Percentiles rank a stretch among this genome's conserved stretches.
Conservation (phyloP, 331 rosid species). For the Rosa hybrid region DNA sequence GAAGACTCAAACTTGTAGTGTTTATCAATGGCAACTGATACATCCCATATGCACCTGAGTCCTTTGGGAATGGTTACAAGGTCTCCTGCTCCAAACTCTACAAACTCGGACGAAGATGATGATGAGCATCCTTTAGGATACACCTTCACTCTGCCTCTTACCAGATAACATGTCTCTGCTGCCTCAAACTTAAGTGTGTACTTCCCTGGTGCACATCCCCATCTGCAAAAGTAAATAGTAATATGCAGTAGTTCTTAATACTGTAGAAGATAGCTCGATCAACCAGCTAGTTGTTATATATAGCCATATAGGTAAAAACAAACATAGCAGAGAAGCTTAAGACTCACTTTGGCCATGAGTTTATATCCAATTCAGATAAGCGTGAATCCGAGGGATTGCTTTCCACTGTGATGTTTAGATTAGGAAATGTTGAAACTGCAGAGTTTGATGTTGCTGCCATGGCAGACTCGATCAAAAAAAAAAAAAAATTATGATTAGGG, state of each 20-base stretch:
- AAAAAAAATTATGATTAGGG: background rate
- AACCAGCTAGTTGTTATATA: background rate
- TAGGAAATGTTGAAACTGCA: slow-evolving; percentile 5
- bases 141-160: slow-evolving; percentile 84
- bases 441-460: slow-evolving; percentile 42
- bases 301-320: background rate
- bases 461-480: background rate
- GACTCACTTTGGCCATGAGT: slow-evolving; percentile 44
- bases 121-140: slow-evolving; percentile 73
- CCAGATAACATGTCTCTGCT: slow-evolving; percentile 74
- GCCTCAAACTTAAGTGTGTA: slow-evolving; percentile 83
- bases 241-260: background rate
- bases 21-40: slow-evolving; percentile 76
- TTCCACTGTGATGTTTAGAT: slow-evolving; percentile 26
- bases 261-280: background rate
- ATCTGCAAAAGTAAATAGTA: slow-evolving; percentile 34
- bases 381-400: slow-evolving; percentile 20
- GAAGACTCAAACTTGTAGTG: slow-evolving; percentile 72
- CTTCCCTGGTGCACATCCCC: slow-evolving; percentile 96
- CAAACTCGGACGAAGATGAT: slow-evolving; percentile 24
- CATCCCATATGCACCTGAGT: slow-evolving; percentile 92
- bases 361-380: slow-evolving; percentile 26
- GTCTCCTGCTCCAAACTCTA: slow-evolving; percentile 85
- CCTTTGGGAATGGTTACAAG: slow-evolving; percentile 86
- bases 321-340: background rate